These are phyloP conservation scores for Verticillium alfalfae DNA, from an alignment of 2,329 filamentous ascomycete species.

Conservation along the genomic window DNA sequence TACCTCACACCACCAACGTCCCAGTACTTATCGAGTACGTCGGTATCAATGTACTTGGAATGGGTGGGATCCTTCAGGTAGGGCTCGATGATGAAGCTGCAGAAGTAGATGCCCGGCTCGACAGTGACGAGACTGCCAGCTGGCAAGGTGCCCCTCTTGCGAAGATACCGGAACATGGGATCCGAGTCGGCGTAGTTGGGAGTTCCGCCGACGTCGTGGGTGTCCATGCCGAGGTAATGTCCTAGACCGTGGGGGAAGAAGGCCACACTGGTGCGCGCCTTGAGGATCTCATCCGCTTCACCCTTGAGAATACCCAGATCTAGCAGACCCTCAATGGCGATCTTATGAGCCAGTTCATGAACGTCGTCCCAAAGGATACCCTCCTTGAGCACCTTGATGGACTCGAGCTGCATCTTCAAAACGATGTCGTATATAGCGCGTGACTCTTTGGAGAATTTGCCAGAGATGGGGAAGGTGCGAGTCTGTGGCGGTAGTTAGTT, in stretches of 20 bases:
- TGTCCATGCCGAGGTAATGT: slow-evolving; percentile 89
- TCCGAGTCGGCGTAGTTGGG: slow-evolving; percentile 75
- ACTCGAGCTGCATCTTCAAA: slow-evolving; percentile 77
- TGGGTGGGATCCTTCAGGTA: slow-evolving; percentile 69
- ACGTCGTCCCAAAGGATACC: slow-evolving; percentile 78
- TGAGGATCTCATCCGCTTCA: slow-evolving; percentile 66
- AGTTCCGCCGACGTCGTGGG: slow-evolving; percentile 79
- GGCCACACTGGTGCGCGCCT: slow-evolving; percentile 73
- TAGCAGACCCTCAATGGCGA: slow-evolving; percentile 76
- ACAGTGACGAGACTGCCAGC: slow-evolving; percentile 82
- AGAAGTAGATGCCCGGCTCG: slow-evolving; percentile 94
- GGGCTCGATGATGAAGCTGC: slow-evolving; percentile 78
- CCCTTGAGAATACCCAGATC: slow-evolving; percentile 68
- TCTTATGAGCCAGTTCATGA: slow-evolving; percentile 71
- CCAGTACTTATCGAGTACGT: slow-evolving; percentile 75
- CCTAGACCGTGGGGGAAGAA: slow-evolving; percentile 92
- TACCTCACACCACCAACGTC: slow-evolving; percentile 69
- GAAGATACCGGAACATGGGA: slow-evolving; percentile 78
- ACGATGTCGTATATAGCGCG: slow-evolving; percentile 78
- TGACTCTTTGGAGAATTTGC: slow-evolving; percentile 64
- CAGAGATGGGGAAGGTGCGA: slow-evolving; percentile 77
- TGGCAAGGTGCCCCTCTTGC: slow-evolving; percentile 70
- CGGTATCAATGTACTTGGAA: slow-evolving; percentile 68
- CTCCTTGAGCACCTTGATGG: slow-evolving; percentile 65
- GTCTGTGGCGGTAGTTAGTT: slow-evolving; percentile 45